A percentile compares a stretch with the other conserved stretches of the same genome.
Conservation (phyloP, 2,329 filamentous ascomycete species). For the Cyphellophora europaea region DNA sequence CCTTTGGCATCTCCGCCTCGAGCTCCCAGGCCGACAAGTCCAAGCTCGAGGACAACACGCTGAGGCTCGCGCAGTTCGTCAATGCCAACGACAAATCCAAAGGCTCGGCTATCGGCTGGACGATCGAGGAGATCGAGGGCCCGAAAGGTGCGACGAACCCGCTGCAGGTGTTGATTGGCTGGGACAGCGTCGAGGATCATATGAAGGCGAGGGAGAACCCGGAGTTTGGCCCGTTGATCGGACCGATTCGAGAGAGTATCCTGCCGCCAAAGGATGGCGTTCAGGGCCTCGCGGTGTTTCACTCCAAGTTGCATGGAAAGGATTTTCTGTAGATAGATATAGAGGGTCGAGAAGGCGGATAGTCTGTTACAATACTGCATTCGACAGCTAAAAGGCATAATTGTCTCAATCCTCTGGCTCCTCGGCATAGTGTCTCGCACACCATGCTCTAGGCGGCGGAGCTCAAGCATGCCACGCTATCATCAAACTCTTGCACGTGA, state of each 20-base stretch:
- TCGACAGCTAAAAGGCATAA: too few species aligned
- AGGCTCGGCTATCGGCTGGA: slow-evolving; percentile 4
- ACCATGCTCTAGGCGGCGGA: too few species aligned
- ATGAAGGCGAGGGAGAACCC: slow-evolving; percentile 35
- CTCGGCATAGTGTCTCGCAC: too few species aligned
- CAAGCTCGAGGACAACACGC: slow-evolving; percentile 3
- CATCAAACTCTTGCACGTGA: too few species aligned
- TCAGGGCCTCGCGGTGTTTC: not conserved
- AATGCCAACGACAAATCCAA: slow-evolving; percentile 1
- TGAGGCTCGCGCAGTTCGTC: not conserved
- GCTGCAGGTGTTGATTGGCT: slow-evolving; percentile 29
- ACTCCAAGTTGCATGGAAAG: slow-evolving; percentile 1
- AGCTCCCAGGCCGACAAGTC: slow-evolving; percentile 1
- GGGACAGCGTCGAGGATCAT: slow-evolving; percentile 43
- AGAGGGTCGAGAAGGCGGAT: too few species aligned
- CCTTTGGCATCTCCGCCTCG: slow-evolving; percentile 1
- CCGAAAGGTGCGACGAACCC: not conserved
- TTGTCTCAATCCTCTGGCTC: too few species aligned
- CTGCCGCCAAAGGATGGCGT: not conserved
- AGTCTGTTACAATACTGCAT: too few species aligned
- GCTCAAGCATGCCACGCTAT: too few species aligned
- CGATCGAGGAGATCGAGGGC: not conserved
- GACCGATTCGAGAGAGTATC: not conserved
- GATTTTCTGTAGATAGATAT: too few species aligned
- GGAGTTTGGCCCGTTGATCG: slow-evolving; percentile 33